Evolutionary conservation across 2,329 filamentous ascomycete genomes (phyloP), one percentile per base, ranked within the genome.

Genomic region (Talaromyces albobiverticillius): DNA sequence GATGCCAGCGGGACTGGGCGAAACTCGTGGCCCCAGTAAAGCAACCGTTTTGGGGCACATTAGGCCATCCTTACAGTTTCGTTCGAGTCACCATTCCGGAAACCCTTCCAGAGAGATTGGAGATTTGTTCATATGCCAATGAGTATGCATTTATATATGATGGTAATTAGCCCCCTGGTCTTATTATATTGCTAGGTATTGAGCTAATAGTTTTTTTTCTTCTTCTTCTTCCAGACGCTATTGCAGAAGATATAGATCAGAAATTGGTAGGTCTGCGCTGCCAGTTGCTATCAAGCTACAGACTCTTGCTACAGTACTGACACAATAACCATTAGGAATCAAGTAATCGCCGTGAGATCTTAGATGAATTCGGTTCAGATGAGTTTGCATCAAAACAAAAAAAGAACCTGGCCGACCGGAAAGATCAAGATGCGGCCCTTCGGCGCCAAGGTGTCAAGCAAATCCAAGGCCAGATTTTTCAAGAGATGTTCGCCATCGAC

Each of bases 81-180:
- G 67, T 73, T 10, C 47, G 53, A 1, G 64, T 67, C 4, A 57
- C 67, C 0, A 52, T 75, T 8, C 71, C 72, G 3, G 72, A 76
- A 47, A 71, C 68, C 47, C 57, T 70, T 4, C 72, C 72, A 2
- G 69, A 73, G 14, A 60, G 73, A 29, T 59, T 76, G 2, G 71
- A 74, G 55, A 62, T 74, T 20, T 54, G 74, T 22, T 66, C 66
- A 4, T 75, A 74, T 57, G 69, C 68, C 1, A 71, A 72, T 34
- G 74, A 76, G 54, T 75, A 70, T 57, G 71, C 66, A 1, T 74
- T 76, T 52, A 60, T 75, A 7, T 65, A 74, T 58, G 73, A 76
- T 57, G 68, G 67, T 69, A 60, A 18, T 20, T 29, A 29, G 10
- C 10, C 26, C 26, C 26, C 10, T 29, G 26, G 10, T 29, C n/a